Evolutionary conservation across 1,284 basidiomycete species (phyloP).

Genomic region (Tremellales sp.): DNA sequence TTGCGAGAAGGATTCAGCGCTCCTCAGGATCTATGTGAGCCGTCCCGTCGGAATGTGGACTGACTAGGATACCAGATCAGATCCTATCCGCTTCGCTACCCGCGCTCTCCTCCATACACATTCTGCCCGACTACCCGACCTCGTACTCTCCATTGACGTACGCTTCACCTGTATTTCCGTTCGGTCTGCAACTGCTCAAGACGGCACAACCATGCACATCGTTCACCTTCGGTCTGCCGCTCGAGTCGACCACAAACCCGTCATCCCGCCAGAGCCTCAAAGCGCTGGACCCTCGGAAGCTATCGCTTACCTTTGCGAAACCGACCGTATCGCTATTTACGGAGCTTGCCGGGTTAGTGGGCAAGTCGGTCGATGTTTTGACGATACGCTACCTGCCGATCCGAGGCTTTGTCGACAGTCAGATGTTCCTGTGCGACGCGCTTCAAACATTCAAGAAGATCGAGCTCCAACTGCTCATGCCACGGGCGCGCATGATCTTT

Average conservation of each 20-base stretch:
- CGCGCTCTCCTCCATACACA: conserved; percentile 21
- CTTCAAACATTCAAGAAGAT: conserved; percentile 19
- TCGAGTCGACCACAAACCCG: conserved; percentile 27
- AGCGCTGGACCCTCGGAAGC: conserved; percentile 8
- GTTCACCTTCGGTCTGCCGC: conserved; percentile 23
- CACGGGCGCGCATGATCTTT: conserved; percentile 2
- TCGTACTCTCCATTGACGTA: conserved; percentile 14
- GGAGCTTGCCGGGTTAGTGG: conserved; percentile 20
- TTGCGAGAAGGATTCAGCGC: conserved; percentile 24
- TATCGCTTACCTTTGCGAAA: conserved; percentile 14
- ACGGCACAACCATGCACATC: conserved; percentile 9
- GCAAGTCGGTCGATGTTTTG: conserved; percentile 11
- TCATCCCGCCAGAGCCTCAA: conserved; percentile 22
- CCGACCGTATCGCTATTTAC: conserved; percentile 13
- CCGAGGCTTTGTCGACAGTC: conserved; percentile 6
- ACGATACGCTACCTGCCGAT: conserved; percentile 22
- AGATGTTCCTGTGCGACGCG: conserved; percentile 11
- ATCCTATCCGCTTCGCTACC: no score
- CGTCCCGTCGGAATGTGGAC: background rate
- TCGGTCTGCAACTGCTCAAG: conserved; percentile 30
- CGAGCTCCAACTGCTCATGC: conserved; percentile 17
- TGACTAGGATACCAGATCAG: no score
- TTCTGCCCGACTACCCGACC: conserved; percentile 26
- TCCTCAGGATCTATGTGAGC: conserved; percentile 25
- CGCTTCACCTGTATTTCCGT: conserved; percentile 17